These are phyloP conservation scores for Inonotus hispidus DNA, from an alignment of 1,284 basidiomycete genomes.

Conservation along the genomic window DNA sequence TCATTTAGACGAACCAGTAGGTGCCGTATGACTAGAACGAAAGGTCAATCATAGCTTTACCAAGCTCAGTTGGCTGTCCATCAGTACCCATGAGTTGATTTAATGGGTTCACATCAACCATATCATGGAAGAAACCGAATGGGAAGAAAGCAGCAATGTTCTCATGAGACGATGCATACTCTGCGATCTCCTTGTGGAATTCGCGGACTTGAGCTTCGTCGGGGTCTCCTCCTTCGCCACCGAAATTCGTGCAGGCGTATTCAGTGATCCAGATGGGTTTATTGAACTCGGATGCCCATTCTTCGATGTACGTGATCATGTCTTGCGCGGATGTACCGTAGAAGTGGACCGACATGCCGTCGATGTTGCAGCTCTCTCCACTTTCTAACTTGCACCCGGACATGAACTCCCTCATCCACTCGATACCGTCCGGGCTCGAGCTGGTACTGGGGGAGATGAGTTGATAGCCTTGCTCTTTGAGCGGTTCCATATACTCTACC, in stretches of 20 bases:
- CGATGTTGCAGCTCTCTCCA: conserved; percentile 44
- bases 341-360: conserved; percentile 48
- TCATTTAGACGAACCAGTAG: too few species aligned
- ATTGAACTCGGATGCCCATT: conserved; percentile 45
- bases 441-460: conserved; percentile 67
- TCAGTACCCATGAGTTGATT: conserved; percentile 48
- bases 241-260: conserved; percentile 54
- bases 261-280: conserved; percentile 62
- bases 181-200: conserved; percentile 53
- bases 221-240: conserved; percentile 44
- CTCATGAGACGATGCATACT: conserved; percentile 49
- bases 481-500: conserved; percentile 56
- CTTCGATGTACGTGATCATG: conserved; percentile 46
- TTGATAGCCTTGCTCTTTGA: conserved; percentile 48
- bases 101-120: conserved; percentile 60
- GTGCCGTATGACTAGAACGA: conserved; percentile 27
- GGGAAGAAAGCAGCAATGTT: conserved; percentile 59
- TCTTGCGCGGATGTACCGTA: conserved; percentile 50
- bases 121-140: conserved; percentile 68
- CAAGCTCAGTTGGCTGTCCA: conserved; percentile 46
- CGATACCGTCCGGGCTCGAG: conserved; percentile 49
- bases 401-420: conserved; percentile 62
- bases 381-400: conserved; percentile 41
- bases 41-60: conserved; percentile 32
- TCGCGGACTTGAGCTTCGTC: conserved; percentile 38